Percentiles rank a stretch among this genome's conserved stretches.
Conservation (phyloP, 108 stramenopile species). For the Pseudonitzschia delicatissima region DNA sequence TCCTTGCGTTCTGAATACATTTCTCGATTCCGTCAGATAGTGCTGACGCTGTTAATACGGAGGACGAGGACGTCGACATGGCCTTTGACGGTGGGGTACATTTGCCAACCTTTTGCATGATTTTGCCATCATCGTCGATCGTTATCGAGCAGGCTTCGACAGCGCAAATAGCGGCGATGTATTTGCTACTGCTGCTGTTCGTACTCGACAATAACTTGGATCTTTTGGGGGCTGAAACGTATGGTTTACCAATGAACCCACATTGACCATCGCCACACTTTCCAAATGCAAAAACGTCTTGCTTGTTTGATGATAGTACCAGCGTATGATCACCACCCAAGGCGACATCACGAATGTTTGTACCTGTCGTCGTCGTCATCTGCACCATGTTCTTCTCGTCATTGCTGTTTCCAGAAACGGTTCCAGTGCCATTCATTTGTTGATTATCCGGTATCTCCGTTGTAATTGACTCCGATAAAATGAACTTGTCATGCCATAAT, state of each 20-base stretch:
- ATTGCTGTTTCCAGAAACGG: no score
- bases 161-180: conserved; percentile 58
- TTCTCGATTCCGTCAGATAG: conserved; percentile 1
- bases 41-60: no score
- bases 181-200: no score
- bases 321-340: conserved; percentile 71
- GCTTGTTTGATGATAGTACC: conserved; percentile 49
- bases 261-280: conserved; percentile 68
- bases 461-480: conserved; percentile 20
- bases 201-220: conserved; percentile 46
- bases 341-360: conserved; percentile 54
- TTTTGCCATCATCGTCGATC: conserved; percentile 41
- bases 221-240: conserved; percentile 58
- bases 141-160: conserved; percentile 57
- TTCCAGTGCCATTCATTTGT: conserved; percentile 36
- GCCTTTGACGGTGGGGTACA: no score
- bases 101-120: conserved; percentile 45
- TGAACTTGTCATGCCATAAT: conserved; percentile 55
- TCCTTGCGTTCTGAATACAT: conserved; percentile 12
- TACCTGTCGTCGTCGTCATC: no score
- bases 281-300: conserved; percentile 55
- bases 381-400: neutral
- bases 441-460: no score
- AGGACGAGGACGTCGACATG: no score
- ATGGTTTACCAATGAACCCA: conserved; percentile 53